Percentiles rank a stretch among this genome's conserved stretches.
These are phyloP conservation scores for Suillus americanus DNA, from an alignment of 768 basidiomycete species.

Conservation along the genomic window DNA sequence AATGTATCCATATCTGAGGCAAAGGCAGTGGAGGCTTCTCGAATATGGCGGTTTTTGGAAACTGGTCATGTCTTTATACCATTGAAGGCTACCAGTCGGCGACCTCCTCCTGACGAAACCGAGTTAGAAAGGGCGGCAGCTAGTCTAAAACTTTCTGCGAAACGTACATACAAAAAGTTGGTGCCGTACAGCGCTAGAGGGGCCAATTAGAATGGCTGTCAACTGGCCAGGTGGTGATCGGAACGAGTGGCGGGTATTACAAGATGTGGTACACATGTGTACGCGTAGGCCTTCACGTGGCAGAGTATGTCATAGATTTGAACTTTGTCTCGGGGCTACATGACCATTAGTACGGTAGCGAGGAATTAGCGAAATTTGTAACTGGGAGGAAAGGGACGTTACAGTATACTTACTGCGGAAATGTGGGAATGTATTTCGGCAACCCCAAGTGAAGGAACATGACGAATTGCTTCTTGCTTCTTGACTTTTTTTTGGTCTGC, in stretches of 20 bases:
- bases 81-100: not conserved
- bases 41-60: constrained; percentile 3
- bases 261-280: not conserved
- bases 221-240: not conserved
- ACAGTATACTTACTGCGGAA: not conserved
- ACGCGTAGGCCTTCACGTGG: not conserved
- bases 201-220: not conserved
- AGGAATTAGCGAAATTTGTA: not conserved
- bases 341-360: not conserved
- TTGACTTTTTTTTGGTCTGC: not conserved
- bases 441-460: not conserved
- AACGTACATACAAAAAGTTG: not conserved
- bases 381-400: not conserved
- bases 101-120: not conserved
- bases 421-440: constrained; percentile 1
- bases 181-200: constrained; percentile 1
- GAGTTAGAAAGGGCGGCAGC: not conserved
- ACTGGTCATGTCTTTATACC: not conserved
- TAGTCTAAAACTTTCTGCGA: not conserved
- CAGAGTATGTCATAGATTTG: not conserved
- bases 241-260: not conserved
- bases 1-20: constrained; percentile 5
- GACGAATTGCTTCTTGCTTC: not conserved
- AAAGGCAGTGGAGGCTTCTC: constrained; percentile 1
- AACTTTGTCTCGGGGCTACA: not conserved